phyloP scores from a whole-genome alignment of 306 rosid genomes.

The Sphenostylis stenocarpa region DNA sequence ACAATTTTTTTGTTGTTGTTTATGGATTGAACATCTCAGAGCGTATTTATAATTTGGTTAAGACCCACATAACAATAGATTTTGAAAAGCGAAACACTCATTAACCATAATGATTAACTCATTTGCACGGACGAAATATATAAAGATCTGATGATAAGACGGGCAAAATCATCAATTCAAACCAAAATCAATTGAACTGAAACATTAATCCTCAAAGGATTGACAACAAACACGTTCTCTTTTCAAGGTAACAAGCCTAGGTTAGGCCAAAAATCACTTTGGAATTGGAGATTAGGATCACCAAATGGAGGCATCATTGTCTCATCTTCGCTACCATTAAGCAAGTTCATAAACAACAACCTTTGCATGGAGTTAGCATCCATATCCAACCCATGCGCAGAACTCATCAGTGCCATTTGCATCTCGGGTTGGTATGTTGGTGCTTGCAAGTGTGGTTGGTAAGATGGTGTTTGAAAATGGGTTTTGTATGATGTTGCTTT shows the following conservation, averaged over 20 bases:
- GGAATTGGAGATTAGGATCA: not conserved
- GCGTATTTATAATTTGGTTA: too few relatives aligned
- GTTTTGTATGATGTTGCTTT: not conserved
- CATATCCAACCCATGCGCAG: not conserved
- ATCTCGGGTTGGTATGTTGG: too few relatives aligned
- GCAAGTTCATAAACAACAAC: slow-evolving; percentile 1
- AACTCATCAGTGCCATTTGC: not conserved
- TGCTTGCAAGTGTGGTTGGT: too few relatives aligned
- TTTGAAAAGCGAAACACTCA: too few relatives aligned
- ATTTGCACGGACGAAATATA: too few relatives aligned
- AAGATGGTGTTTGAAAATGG: too few relatives aligned
- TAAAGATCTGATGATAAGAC: not conserved
- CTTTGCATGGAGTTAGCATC: not conserved
- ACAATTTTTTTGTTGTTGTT: too few relatives aligned
- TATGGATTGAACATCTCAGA: too few relatives aligned
- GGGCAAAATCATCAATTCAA: not conserved
- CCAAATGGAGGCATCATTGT: slow-evolving; percentile 9
- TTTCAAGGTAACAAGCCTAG: not conserved
- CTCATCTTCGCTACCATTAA: slow-evolving; percentile 12
- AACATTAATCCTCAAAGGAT: not conserved
- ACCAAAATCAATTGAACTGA: not conserved
- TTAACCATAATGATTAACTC: too few relatives aligned
- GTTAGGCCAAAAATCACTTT: slow-evolving; percentile 22
- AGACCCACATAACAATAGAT: too few relatives aligned
- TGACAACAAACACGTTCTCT: not conserved